Conservation (phyloP, 2,329 filamentous ascomycete genomes). For the Diaporthe ampelina region DNA sequence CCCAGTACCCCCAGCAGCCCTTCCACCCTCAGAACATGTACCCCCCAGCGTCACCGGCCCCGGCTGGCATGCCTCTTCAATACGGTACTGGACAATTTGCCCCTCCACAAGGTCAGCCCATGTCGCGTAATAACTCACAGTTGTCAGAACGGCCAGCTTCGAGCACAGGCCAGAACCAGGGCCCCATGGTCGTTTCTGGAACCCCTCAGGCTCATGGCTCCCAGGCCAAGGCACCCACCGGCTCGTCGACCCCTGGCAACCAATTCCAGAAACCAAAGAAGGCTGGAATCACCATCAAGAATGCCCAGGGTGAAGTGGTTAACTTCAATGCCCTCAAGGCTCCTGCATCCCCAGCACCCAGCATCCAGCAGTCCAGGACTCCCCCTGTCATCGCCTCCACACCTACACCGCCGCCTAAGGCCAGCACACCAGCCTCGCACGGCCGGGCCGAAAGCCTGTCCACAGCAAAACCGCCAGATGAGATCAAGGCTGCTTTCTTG, state of each 20-base stretch:
- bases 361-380: constrained; percentile 71
- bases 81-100: constrained; percentile 58
- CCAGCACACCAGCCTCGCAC: constrained; percentile 74
- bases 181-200: constrained; percentile 72
- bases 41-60: constrained; percentile 61
- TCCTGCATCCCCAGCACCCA: constrained; percentile 69
- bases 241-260: constrained; percentile 59
- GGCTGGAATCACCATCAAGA: constrained; percentile 87
- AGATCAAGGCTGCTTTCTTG: constrained; percentile 87
- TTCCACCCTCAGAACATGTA: constrained; percentile 35
- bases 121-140: constrained; percentile 89
- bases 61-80: constrained; percentile 63
- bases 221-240: constrained; percentile 59
- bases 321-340: constrained; percentile 71
- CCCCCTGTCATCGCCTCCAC: constrained; percentile 81
- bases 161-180: constrained; percentile 75
- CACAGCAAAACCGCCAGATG: constrained; percentile 78
- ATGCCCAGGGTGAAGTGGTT: constrained; percentile 82
- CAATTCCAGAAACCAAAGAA: constrained; percentile 71
- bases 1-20: constrained; percentile 34
- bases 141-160: constrained; percentile 76
- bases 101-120: constrained; percentile 70
- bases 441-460: constrained; percentile 78
- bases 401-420: constrained; percentile 84
- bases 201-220: constrained; percentile 75